Base-by-base conservation (phyloP, 257 asterid genomes). In the Haberlea rhodopensis region DNA sequence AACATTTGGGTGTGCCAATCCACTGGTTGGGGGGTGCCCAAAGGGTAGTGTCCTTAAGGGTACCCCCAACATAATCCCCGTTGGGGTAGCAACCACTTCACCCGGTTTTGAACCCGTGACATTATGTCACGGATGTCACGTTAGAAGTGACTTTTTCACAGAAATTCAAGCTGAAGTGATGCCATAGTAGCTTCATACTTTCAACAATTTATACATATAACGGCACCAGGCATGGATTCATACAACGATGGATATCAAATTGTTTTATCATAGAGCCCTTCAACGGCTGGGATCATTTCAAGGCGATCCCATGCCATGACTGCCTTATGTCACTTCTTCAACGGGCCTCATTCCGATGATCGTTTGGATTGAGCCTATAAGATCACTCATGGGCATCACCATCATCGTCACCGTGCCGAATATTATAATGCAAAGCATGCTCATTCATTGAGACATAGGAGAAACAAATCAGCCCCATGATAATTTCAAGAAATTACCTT, bases 191-290 rank as follows among this genome's bases (percentile, higher is more conserved):
- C 97, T n/a, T n/a, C n/a, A n/a, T n/a, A n/a, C n/a, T n/a, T n/a
- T n/a, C n/a, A n/a, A n/a, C n/a, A n/a, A n/a, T n/a, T n/a, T n/a
- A n/a, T n/a, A n/a, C n/a, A 90, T 51, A 37, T 87, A 4, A 71
- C 85, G 78, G 92, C 89, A 0, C 51, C 73, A 23, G 89, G 85
- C 18, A 87, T 90, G 96, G 90, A 84, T 1, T 64, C 62, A 0
- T 90, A 76, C 8, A n/a, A 74, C 4, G 97, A 87, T 55, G 95
- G 97, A 0, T 90, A 85, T 32, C 68, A 73, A 5, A 84, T 90
- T 32, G 63, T 83, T 21, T 68, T 90, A 32, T 69, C 86, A 0
- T 70, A 76, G 16, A 66, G 15, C 62, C 90, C 87, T 2, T 77
- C 97, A 0, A 90, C 87, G 18, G 78, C 85, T 21, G 69, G 62